Evolutionary conservation across 2,329 filamentous ascomycete species (phyloP), one percentile per base, ranked within the genome.

Genomic region (Fusarium incarnatum): DNA sequence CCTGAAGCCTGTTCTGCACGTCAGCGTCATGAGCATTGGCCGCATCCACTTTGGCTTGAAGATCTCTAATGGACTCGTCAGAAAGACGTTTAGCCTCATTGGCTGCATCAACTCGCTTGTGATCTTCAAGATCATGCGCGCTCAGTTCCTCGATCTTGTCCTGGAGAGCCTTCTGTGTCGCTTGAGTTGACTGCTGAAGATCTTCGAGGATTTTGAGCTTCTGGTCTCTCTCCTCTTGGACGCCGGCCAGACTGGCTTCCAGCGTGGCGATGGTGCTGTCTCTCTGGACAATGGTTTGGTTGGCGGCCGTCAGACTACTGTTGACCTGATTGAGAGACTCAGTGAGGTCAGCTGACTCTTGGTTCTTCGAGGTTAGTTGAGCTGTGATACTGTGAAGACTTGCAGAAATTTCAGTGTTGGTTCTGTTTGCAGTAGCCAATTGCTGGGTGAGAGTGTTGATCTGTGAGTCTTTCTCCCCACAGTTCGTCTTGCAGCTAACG

Each of bases 81-180:
- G 55, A 53, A 23, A 58, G 55, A 8, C 55, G 37, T n/a, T 58
- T 58, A 4, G 55, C 55, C 10, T 58, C 55, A n/a, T 42, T 44
- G 18, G 55, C 55, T 11, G 55, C 37, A 5, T 53, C 55, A 1
- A 53, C 10, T 22, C 47, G 55, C 28, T 58, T 37, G 10, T 58
- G 55, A 1, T 58, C 55, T 22, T 58, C 37, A 8, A 58, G 47
- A 12, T 58, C 55, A 8, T 58, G 55, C 7, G 22, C 4, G 23
- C 55, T 53, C 2, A 58, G 6, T 8, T 58, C 37, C 5, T 58
- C 47, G 9, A 58, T 58, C 47, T 58, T 58, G 18, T 44, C 55
- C 18, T 58, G 46, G 6, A 58, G 55, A 18, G 55, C 47, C 18
- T 58, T 58, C 15, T 58, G 55, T 27, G 37, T 53, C 9, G 23